Evolutionary conservation across 805 yeast genomes (phyloP).

Genomic region (Saturnispora mendoncae): DNA sequence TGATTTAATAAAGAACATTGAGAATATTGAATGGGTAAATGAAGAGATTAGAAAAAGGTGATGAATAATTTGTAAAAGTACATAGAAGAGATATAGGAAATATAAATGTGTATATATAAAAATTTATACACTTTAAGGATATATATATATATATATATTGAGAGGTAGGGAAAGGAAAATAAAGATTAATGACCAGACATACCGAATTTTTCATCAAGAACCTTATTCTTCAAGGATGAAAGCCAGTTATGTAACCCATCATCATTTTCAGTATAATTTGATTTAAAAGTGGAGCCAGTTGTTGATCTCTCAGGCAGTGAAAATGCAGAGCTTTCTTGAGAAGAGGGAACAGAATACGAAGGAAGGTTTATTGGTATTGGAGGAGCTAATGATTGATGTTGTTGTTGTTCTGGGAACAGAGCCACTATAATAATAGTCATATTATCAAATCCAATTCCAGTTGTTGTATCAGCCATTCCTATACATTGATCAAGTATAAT

Average conservation of each 20-base stretch:
- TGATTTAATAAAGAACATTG: constrained; percentile 38
- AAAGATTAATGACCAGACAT: constrained; percentile 14
- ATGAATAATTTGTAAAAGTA: not conserved
- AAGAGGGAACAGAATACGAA: not conserved
- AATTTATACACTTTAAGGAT: too few relatives aligned
- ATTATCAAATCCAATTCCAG: constrained; percentile 77
- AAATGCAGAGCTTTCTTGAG: not conserved
- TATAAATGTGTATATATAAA: too few relatives aligned
- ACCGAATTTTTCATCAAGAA: constrained; percentile 31
- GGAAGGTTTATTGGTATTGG: too few relatives aligned
- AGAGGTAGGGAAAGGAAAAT: too few relatives aligned
- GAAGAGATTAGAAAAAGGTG: not conserved
- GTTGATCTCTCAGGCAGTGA: constrained; percentile 4
- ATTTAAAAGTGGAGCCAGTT: constrained; percentile 1
- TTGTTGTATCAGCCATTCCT: constrained; percentile 59
- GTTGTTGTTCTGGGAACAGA: not conserved
- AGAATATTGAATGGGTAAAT: constrained; percentile 15
- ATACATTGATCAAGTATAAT: constrained; percentile 57
- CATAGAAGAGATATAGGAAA: too few relatives aligned
- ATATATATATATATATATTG: too few relatives aligned
- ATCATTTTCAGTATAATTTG: constrained; percentile 1
- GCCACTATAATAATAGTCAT: constrained; percentile 63
- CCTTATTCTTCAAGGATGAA: constrained; percentile 36
- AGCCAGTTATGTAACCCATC: constrained; percentile 48
- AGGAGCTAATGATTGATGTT: too few relatives aligned